Conservation (phyloP, 371 early-diverging fungal genomes). For the Actinomortierella wolfii region DNA sequence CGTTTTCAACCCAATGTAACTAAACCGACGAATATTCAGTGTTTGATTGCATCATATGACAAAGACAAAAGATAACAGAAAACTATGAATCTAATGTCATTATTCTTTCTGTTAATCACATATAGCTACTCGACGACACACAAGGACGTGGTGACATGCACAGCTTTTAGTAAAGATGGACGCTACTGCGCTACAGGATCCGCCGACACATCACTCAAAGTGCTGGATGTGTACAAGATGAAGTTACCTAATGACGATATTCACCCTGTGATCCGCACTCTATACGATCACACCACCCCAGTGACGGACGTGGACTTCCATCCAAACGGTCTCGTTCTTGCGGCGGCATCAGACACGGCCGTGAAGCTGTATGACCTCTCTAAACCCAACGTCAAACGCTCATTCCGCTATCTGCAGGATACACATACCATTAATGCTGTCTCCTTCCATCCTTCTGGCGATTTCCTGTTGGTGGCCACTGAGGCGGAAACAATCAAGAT, state of each 20-base stretch:
- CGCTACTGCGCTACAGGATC: constrained; percentile 81
- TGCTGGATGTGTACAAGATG: constrained; percentile 84
- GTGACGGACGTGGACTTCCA: constrained; percentile 91
- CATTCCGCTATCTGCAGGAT: constrained; percentile 83
- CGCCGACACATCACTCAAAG: constrained; percentile 85
- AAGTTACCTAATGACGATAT: constrained; percentile 69
- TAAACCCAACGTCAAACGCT: constrained; percentile 76
- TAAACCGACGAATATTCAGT: neutral
- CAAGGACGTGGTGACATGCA: constrained; percentile 49
- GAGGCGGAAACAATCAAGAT: constrained; percentile 80
- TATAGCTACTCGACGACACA: constrained; percentile 45
- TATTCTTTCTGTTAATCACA: no score
- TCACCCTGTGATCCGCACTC: constrained; percentile 80
- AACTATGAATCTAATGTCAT: neutral
- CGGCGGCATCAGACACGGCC: constrained; percentile 86
- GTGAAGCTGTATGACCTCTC: constrained; percentile 91
- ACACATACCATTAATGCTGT: constrained; percentile 35
- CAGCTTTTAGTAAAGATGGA: constrained; percentile 48
- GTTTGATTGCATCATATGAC: neutral
- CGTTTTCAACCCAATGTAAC: neutral
- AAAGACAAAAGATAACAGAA: neutral
- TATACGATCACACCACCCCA: constrained; percentile 83
- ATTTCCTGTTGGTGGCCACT: constrained; percentile 57
- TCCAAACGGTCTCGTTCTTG: constrained; percentile 89
- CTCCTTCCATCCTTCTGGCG: constrained; percentile 42